Conservation (phyloP, 768 basidiomycete genomes). For the Cyathus striatus region DNA sequence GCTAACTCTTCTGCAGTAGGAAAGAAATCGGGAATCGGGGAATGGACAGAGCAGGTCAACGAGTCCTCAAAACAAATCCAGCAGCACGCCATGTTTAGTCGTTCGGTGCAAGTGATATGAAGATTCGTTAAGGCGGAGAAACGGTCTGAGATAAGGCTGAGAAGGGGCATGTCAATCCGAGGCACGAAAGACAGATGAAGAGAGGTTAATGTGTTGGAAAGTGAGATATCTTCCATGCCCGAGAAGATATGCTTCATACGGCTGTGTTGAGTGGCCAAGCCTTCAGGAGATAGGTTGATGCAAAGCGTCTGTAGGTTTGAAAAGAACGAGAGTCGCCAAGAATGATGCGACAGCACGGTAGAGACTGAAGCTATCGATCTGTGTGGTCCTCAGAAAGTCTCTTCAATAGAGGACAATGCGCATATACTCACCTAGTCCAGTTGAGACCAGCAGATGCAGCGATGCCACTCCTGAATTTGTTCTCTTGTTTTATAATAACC, state of each 20-base stretch:
- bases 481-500: conserved; percentile 17
- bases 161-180: conserved; percentile 45
- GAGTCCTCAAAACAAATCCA: conserved; percentile 64
- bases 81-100: conserved; percentile 54
- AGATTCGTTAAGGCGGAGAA: conserved; percentile 45
- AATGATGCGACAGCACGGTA: conserved; percentile 21
- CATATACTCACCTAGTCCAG: conserved; percentile 44
- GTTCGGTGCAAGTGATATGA: conserved; percentile 54
- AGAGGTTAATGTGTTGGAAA: conserved; percentile 33
- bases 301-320: conserved; percentile 30
- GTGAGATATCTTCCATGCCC: conserved; percentile 19
- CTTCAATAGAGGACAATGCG: conserved; percentile 1
- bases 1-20: conserved; percentile 36
- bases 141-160: conserved; percentile 37
- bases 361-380: conserved; percentile 27
- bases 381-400: conserved; percentile 14
- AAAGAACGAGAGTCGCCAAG: conserved; percentile 22
- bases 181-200: conserved; percentile 53
- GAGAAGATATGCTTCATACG: conserved; percentile 26
- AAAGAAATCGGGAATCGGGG: conserved; percentile 55
- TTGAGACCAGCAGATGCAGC: conserved; percentile 29
- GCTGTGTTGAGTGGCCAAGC: conserved; percentile 37
- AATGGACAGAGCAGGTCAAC: conserved; percentile 47
- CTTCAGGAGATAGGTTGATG: conserved; percentile 38
- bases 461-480: no score